Conservation (phyloP, 208 protist species). For the Trypanosoma cruzi region DNA sequence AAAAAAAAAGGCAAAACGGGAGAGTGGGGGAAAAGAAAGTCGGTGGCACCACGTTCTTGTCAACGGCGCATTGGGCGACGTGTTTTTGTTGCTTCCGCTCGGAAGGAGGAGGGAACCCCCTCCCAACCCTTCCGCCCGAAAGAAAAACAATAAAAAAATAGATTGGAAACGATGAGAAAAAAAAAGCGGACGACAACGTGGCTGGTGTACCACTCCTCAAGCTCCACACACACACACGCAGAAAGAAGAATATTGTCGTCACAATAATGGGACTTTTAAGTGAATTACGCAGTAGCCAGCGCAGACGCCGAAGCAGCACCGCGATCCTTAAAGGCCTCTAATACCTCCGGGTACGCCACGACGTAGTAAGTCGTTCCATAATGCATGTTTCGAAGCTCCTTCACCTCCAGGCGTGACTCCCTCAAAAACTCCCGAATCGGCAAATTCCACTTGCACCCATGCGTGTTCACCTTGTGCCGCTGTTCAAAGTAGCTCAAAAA, state of each 20-base stretch:
- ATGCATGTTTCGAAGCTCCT: conserved; percentile 88
- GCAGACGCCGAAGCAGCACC: conserved; percentile 18
- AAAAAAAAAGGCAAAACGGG: not conserved
- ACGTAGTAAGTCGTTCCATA: conserved; percentile 93
- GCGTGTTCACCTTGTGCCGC: conserved; percentile 82
- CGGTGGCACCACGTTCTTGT: too few relatives aligned
- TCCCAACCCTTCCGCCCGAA: not conserved
- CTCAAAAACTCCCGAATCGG: conserved; percentile 80
- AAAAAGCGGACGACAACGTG: not conserved
- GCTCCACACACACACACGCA: too few relatives aligned
- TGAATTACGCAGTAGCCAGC: not conserved
- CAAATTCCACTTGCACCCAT: conserved; percentile 86
- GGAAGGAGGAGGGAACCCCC: too few relatives aligned
- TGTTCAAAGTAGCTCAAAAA: conserved; percentile 87
- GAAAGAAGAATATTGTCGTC: too few relatives aligned
- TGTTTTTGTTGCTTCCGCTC: too few relatives aligned
- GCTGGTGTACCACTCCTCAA: not conserved
- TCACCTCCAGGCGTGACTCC: conserved; percentile 77
- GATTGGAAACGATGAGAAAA: not conserved
- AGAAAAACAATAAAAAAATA: not conserved
- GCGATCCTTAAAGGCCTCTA: conserved; percentile 65
- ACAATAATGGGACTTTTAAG: not conserved
- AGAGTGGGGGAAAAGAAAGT: not conserved
- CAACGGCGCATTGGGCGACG: too few relatives aligned
- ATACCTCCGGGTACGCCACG: conserved; percentile 82